These are phyloP conservation scores for Hypomyces rosellus DNA, from an alignment of 2,329 filamentous ascomycete genomes.

Conservation along the genomic window DNA sequence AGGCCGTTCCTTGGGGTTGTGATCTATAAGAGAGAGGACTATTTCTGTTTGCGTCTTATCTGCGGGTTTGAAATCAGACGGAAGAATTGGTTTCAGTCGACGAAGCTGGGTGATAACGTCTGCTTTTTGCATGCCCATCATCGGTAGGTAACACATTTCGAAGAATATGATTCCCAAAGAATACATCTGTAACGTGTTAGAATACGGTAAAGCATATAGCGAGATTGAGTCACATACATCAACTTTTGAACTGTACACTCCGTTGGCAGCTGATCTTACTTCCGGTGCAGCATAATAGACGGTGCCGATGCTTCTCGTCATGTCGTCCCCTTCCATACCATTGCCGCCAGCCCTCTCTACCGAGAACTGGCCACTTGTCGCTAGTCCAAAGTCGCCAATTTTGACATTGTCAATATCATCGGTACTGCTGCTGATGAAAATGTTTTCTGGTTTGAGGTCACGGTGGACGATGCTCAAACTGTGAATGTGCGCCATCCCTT, in stretches of 20 bases:
- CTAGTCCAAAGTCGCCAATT: constrained; percentile 93
- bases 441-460: constrained; percentile 93
- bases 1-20: constrained; percentile 76
- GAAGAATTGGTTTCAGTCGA: constrained; percentile 60
- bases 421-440: constrained; percentile 67
- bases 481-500: constrained; percentile 87
- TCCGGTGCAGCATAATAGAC: constrained; percentile 92
- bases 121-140: constrained; percentile 61
- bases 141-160: constrained; percentile 79
- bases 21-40: constrained; percentile 71
- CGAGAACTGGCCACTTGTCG: constrained; percentile 77
- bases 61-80: constrained; percentile 62
- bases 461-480: constrained; percentile 87
- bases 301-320: constrained; percentile 69
- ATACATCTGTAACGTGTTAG: constrained; percentile 63
- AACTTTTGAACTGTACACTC: constrained; percentile 85
- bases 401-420: constrained; percentile 85
- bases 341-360: constrained; percentile 45
- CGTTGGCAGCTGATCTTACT: constrained; percentile 66
- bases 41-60: constrained; percentile 73
- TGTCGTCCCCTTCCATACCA: constrained; percentile 48
- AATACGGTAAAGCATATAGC: background rate
- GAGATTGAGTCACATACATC: constrained; percentile 52
- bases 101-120: constrained; percentile 62
- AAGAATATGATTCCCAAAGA: constrained; percentile 97